phyloP scores from a whole-genome alignment of 2,329 filamentous ascomycete species.

The Ceratocystis papillata region DNA sequence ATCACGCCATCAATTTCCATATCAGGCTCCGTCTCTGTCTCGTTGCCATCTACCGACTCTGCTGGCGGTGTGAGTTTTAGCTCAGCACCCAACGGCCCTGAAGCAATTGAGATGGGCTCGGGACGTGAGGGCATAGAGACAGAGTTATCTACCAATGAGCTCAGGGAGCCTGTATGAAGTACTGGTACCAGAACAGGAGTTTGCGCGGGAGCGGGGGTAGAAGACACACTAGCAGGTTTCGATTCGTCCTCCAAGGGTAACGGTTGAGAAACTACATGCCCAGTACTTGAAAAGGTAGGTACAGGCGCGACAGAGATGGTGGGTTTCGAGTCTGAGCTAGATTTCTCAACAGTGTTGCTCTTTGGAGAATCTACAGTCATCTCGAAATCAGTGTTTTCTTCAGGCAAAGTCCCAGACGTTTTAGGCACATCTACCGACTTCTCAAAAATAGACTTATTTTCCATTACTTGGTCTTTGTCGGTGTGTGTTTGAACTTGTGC shows the following conservation, averaged over 20 bases:
- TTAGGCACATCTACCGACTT: not conserved
- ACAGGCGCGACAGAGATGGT: not conserved
- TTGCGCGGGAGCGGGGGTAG: not conserved
- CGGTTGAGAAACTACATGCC: not conserved
- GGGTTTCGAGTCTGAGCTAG: not conserved
- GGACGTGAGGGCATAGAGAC: not conserved
- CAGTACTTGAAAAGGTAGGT: not conserved
- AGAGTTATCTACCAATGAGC: not conserved
- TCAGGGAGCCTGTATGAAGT: not conserved
- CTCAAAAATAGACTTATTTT: not conserved
- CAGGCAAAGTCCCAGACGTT: not conserved
- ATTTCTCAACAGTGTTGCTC: not conserved
- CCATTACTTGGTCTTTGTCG: not conserved
- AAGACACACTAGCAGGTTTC: not conserved
- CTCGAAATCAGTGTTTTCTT: slow-evolving; percentile 1
- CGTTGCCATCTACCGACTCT: slow-evolving; percentile 24
- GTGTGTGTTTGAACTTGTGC: not conserved
- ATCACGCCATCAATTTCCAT: slow-evolving; percentile 43
- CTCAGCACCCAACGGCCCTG: slow-evolving; percentile 17
- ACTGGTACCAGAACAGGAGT: slow-evolving; percentile 6
- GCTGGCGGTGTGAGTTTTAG: slow-evolving; percentile 26
- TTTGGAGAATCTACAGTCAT: slow-evolving; percentile 14
- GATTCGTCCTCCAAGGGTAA: not conserved
- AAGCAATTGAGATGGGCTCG: not conserved
- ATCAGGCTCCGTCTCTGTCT: slow-evolving; percentile 29